Percentiles rank a stretch among this genome's conserved stretches.
Conservation (phyloP, 208 protist genomes). For the Acanthamoeba divionensis region DNA sequence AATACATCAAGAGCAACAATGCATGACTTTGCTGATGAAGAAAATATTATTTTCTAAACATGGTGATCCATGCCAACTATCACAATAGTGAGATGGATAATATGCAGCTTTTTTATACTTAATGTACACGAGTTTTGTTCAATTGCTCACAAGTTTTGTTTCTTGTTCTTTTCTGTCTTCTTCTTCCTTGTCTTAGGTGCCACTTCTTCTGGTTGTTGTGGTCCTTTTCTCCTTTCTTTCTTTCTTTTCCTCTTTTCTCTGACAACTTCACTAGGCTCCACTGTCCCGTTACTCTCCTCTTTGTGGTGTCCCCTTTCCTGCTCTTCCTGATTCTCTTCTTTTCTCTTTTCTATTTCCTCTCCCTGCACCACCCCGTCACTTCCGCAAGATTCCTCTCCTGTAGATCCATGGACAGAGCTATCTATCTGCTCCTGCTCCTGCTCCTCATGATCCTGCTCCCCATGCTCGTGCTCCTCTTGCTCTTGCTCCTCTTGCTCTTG, state of each 20-base stretch:
- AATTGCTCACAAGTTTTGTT: not conserved
- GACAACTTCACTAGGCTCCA: not conserved
- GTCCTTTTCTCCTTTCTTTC: not conserved
- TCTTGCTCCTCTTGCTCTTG: too few species aligned
- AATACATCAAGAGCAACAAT: not conserved
- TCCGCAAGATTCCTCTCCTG: not conserved
- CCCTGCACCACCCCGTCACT: not conserved
- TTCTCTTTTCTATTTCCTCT: not conserved
- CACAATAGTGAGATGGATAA: not conserved
- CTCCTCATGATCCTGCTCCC: not conserved
- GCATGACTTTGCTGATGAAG: not conserved
- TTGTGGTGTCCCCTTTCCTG: not conserved
- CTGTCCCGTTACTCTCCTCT: not conserved
- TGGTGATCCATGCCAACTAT: not conserved
- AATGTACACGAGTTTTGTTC: not conserved
- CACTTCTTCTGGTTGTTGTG: not conserved
- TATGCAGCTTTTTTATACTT: not conserved
- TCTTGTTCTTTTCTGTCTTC: not conserved
- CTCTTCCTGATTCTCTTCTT: not conserved
- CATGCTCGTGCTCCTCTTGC: not conserved
- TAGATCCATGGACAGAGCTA: not conserved
- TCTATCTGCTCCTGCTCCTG: not conserved
- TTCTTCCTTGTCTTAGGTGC: not conserved
- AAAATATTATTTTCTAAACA: not conserved
- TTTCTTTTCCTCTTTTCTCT: not conserved